Base-by-base conservation (phyloP, 2,329 filamentous ascomycete genomes). In the Fusarium sp. region DNA sequence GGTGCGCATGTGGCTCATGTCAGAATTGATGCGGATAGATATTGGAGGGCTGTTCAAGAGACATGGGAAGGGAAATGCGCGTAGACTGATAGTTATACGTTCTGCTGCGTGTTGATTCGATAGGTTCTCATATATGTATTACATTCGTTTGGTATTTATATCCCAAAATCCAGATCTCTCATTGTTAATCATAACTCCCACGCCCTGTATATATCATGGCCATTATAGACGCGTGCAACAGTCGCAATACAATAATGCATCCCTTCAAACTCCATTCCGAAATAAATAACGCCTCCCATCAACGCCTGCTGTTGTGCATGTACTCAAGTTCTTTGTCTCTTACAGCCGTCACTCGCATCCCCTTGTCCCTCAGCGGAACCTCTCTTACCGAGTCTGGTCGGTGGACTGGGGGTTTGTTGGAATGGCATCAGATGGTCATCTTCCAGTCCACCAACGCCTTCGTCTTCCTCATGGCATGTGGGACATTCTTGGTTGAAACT, bases 1-100 rank as follows among this genome's bases (percentile, higher is more conserved):
- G 85, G 81, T 6, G 75, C 76, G 23, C 86, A 88, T 73, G 85
- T 88, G 23, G 79, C 83, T 19, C 84, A 86, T 59, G 78, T 80
- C 57, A 79, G 81, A 61, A 69, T 70, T 0, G 82, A 87, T 58
- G 74, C 75, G 24, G 73, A 76, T 44, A 76, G 84, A 54, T 88
- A 88, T 69, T 88, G 86, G 86, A 68, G 64, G 6, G 73, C 79
- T 20, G 77, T 87, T 4, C 78, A 69, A 39, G 78, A 82, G 55
- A 78, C 79, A 2, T 88, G 85, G 85, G 73, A 79, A 34, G 77
- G 74, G 4, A 53, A 54, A 26, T 17, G 9, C n/a, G 20, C 23
- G 21, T 42, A 21, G 20, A 19, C 26, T 34, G 26, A 15, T 15
- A 15, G 12, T 52, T 38, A 21, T 15, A 32, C 28, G 11, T 6